Conservation (phyloP, 2,329 filamentous ascomycete genomes). For the Nectriaceae sp. region DNA sequence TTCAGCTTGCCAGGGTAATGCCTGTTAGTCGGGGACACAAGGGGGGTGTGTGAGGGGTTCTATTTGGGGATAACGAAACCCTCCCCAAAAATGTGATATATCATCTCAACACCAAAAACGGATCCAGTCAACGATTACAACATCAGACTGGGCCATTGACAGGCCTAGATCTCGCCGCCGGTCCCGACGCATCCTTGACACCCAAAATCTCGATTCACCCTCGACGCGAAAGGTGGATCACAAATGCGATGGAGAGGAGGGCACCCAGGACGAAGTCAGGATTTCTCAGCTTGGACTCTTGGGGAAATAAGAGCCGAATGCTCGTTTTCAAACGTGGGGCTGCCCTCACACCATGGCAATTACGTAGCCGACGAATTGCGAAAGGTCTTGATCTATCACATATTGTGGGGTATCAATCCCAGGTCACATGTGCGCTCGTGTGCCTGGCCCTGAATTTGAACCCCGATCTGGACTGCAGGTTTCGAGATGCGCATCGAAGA, state of each 20-base stretch:
- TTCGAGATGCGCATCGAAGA: constrained; percentile 18
- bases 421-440: constrained; percentile 19
- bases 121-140: constrained; percentile 16
- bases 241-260: background rate
- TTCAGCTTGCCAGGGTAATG: constrained; percentile 10
- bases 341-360: constrained; percentile 2
- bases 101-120: constrained; percentile 17
- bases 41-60: constrained; percentile 12
- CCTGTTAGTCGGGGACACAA: constrained; percentile 6
- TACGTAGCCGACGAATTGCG: constrained; percentile 6
- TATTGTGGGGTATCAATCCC: constrained; percentile 18
- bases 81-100: constrained; percentile 22
- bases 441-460: constrained; percentile 15
- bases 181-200: constrained; percentile 11
- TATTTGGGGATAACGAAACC: constrained; percentile 23
- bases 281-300: background rate
- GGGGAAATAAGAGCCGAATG: constrained; percentile 15
- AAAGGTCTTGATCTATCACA: constrained; percentile 19
- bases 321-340: constrained; percentile 11
- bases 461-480: constrained; percentile 22
- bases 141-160: constrained; percentile 21
- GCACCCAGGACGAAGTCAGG: background rate
- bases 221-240: constrained; percentile 3
- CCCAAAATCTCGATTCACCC: constrained; percentile 25
- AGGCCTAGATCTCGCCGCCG: constrained; percentile 22